Conservation (phyloP, 2,329 filamentous ascomycete species). For the Cercospora sp. region DNA sequence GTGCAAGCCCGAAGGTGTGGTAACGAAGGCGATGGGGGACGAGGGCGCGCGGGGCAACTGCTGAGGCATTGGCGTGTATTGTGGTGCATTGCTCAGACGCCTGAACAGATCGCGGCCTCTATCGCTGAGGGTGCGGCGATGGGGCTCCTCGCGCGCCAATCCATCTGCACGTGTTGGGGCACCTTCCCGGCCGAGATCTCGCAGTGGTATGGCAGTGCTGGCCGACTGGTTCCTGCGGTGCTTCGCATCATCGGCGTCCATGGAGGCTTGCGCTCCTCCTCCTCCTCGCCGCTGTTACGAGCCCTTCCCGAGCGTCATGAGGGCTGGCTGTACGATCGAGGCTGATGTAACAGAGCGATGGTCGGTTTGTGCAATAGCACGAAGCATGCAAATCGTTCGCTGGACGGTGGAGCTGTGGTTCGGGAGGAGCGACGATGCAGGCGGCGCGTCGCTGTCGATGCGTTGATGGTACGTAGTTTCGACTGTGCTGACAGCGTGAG, state of each 20-base stretch:
- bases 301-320: background rate
- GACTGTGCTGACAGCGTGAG: background rate
- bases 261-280: conserved; percentile 9
- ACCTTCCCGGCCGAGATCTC: conserved; percentile 45
- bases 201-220: conserved; percentile 67
- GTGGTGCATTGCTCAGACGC: conserved; percentile 11
- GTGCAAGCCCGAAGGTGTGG: conserved; percentile 39
- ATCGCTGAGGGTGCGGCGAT: conserved; percentile 51
- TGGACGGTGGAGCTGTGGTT: background rate
- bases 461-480: background rate
- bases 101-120: conserved; percentile 49
- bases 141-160: conserved; percentile 36
- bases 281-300: background rate
- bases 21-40: conserved; percentile 39
- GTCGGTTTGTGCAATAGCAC: background rate
- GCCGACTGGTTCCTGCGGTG: conserved; percentile 51
- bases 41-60: conserved; percentile 48
- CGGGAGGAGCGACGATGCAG: background rate
- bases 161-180: conserved; percentile 28
- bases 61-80: conserved; percentile 54
- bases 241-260: conserved; percentile 5
- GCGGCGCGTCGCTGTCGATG: background rate
- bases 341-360: background rate
- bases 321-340: background rate
- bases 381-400: background rate